A percentile compares a stretch with the other conserved stretches of the same genome.
These are phyloP conservation scores for Auriculariales sp. DNA, from an alignment of 768 basidiomycete species.

Conservation along the genomic window DNA sequence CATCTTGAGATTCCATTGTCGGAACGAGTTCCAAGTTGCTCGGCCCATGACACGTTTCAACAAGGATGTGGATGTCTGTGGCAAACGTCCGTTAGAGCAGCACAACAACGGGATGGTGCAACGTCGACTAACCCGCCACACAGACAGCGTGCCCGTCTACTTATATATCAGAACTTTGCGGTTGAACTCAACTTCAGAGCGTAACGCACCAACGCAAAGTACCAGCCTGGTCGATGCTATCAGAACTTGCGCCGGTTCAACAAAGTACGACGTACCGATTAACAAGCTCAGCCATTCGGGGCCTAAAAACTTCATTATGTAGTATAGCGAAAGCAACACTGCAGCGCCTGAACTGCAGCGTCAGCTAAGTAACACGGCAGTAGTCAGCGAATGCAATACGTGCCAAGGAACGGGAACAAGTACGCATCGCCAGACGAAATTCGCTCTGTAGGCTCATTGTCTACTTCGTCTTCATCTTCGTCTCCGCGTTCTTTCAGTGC, in stretches of 20 bases:
- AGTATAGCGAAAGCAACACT: constrained; percentile 42
- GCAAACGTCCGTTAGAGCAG: background rate
- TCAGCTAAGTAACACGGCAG: constrained; percentile 20
- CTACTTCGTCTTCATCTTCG: constrained; percentile 24
- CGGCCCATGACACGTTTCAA: constrained; percentile 33
- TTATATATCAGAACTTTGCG: background rate
- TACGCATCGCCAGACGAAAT: constrained; percentile 19
- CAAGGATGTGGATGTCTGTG: constrained; percentile 38
- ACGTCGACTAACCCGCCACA: constrained; percentile 43
- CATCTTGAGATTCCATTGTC: constrained; percentile 28
- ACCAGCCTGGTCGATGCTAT: background rate
- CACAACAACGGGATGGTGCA: background rate
- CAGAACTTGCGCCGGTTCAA: background rate
- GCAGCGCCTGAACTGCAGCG: background rate
- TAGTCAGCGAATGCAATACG: constrained; percentile 41
- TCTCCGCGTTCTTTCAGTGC: constrained; percentile 4
- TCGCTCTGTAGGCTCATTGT: constrained; percentile 39
- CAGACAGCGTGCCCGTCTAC: constrained; percentile 18
- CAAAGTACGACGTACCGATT: constrained; percentile 27
- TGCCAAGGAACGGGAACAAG: constrained; percentile 22
- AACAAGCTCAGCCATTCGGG: constrained; percentile 71
- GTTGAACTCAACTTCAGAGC: constrained; percentile 35
- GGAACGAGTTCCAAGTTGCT: constrained; percentile 42
- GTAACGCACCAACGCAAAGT: constrained; percentile 32
- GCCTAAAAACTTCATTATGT: constrained; percentile 14